Conservation (phyloP, 2,329 filamentous ascomycete species). For the Dactylonectria estremocensis region DNA sequence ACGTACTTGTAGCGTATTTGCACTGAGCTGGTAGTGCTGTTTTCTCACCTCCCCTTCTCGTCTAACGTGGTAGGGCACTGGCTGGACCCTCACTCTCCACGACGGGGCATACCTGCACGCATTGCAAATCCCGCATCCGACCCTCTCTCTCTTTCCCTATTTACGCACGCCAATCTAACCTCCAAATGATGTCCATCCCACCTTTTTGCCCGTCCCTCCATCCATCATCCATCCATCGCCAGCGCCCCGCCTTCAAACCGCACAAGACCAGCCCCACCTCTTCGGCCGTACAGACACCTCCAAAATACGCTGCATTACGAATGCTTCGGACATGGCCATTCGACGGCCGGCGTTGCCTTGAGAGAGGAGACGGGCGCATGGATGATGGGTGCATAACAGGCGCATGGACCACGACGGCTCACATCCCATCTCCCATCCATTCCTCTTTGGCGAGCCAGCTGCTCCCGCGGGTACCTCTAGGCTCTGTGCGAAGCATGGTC, state of each 20-base stretch:
- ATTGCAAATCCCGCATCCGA: constrained; percentile 6
- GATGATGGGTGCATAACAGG: neutral
- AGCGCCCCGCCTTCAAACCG: constrained; percentile 28
- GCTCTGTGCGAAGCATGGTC: constrained; percentile 1
- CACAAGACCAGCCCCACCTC: constrained; percentile 35
- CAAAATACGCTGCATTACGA: constrained; percentile 38
- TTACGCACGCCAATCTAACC: constrained; percentile 22
- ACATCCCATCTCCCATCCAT: constrained; percentile 18
- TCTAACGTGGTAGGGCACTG: neutral
- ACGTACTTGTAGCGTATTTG: constrained; percentile 9
- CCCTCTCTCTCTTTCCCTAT: neutral
- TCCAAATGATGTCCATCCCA: constrained; percentile 2
- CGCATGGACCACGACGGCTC: constrained; percentile 27
- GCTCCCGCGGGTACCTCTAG: constrained; percentile 1
- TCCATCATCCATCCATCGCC: constrained; percentile 20
- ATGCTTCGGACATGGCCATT: constrained; percentile 31
- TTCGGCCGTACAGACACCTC: constrained; percentile 25
- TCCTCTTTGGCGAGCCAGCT: constrained; percentile 11
- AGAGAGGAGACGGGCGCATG: constrained; percentile 16
- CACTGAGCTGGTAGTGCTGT: constrained; percentile 5
- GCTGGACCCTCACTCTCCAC: neutral
- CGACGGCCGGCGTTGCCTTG: constrained; percentile 20
- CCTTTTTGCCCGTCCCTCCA: constrained; percentile 17
- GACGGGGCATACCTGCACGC: neutral
- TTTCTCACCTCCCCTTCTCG: neutral